A percentile compares a stretch with the other conserved stretches of the same genome.
These are phyloP conservation scores for Sugiyamaella mastotermitis DNA, from an alignment of 805 yeast genomes.

Conservation along the genomic window DNA sequence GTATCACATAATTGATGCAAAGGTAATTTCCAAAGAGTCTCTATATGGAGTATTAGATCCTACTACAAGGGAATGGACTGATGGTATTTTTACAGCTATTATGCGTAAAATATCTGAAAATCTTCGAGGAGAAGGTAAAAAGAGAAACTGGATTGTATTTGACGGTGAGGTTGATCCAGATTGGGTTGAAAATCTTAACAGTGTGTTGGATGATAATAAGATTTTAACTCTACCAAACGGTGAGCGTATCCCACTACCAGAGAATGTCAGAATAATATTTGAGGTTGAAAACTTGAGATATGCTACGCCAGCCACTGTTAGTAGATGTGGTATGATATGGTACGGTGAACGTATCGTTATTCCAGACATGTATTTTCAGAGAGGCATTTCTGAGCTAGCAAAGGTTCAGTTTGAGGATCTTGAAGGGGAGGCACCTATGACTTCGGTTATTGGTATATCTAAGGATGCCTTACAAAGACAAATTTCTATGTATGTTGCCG, in stretches of 20 bases:
- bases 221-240: slow-evolving; percentile 82
- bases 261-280: slow-evolving; percentile 59
- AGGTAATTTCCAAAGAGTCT: slow-evolving; percentile 58
- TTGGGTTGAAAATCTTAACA: slow-evolving; percentile 88
- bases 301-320: slow-evolving; percentile 88
- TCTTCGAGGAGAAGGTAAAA: slow-evolving; percentile 49
- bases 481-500: not conserved
- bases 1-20: slow-evolving; percentile 59
- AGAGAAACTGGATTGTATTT: slow-evolving; percentile 69
- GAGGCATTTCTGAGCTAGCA: slow-evolving; percentile 16
- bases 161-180: slow-evolving; percentile 93
- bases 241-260: slow-evolving; percentile 67
- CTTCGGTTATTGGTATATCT: not conserved
- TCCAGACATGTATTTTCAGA: slow-evolving; percentile 20
- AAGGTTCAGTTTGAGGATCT: slow-evolving; percentile 15
- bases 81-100: slow-evolving; percentile 71
- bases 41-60: slow-evolving; percentile 68
- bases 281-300: slow-evolving; percentile 62
- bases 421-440: slow-evolving; percentile 16
- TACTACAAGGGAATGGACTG: slow-evolving; percentile 86
- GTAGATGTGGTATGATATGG: slow-evolving; percentile 89
- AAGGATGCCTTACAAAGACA: not conserved
- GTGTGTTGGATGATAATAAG: slow-evolving; percentile 85
- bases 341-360: slow-evolving; percentile 37
- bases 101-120: slow-evolving; percentile 53